Evolutionary conservation across 345 rosid genomes (phyloP), one percentile per base, ranked within the genome.

Genomic region (Pelargonium nanum): DNA sequence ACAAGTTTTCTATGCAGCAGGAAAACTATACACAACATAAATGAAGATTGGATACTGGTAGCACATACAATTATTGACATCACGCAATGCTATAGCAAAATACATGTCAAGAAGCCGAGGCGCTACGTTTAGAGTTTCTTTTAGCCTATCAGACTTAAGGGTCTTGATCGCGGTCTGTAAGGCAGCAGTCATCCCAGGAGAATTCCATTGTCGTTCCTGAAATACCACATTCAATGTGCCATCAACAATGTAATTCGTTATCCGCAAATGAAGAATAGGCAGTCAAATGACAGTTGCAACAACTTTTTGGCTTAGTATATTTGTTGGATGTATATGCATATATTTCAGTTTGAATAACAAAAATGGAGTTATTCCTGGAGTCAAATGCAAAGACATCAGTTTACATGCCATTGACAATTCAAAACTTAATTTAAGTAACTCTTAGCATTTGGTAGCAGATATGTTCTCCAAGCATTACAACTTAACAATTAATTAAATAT

Each of bases 201-300:
- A 87, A 63, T 87, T 69, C 74, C 94, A 81, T 62, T 81, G 97
- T 44, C 97, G 81, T 61, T 87, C 94, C 97, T 92, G 85, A 77
- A 77, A 65, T 8, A 70, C 57, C 68, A 60, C 44, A 62, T 56
- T 20, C 30, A 1, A 23, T n/a, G 20, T 24, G 59, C 30, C 40
- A 53, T 24, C 19, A 51, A 52, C 19, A 48, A 24, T 34, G 30
- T 68, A 26, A 63, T 44, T 22, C 22, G n/a, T 45, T 17, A 66
- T 48, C 40, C 26, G 50, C 24, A 30, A 19, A 53, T 20, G 20
- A 48, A 26, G 51, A 25, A 22, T 22, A 13, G 22, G 22, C 60
- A 51, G 30, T 51, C 23, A 58, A 48, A 7, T 40, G 48, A 40
- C 48, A 40, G 16, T 40, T 40, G 2, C 15, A 40, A 40, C 16